phyloP scores from a whole-genome alignment of 768 basidiomycete species.

The Hortiboletus campestris region DNA sequence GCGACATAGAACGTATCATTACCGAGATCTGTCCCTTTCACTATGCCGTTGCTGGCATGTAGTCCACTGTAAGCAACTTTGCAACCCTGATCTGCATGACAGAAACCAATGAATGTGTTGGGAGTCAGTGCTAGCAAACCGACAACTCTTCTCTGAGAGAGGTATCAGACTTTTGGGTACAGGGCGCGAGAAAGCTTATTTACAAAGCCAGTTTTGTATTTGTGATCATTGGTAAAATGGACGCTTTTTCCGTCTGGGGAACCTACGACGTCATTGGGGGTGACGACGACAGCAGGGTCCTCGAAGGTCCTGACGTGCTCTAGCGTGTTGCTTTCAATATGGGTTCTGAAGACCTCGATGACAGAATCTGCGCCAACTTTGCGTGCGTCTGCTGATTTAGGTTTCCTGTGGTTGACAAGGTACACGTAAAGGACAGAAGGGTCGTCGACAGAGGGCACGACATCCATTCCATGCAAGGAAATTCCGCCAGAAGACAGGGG shows the following conservation, averaged over 20 bases:
- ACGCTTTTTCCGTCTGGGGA: constrained; percentile 60
- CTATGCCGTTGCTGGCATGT: constrained; percentile 61
- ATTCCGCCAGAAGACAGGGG: constrained; percentile 42
- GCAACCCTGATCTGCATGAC: constrained; percentile 59
- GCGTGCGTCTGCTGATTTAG: constrained; percentile 37
- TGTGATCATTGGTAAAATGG: constrained; percentile 69
- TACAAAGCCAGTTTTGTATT: constrained; percentile 53
- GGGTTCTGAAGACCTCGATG: constrained; percentile 67
- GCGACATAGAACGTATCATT: constrained; percentile 69
- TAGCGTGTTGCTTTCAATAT: constrained; percentile 41
- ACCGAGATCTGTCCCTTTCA: constrained; percentile 33
- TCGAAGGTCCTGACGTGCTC: constrained; percentile 57
- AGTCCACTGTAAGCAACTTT: constrained; percentile 54
- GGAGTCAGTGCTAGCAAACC: constrained; percentile 33
- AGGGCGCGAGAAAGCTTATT: constrained; percentile 22
- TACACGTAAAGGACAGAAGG: constrained; percentile 58
- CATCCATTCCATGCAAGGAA: constrained; percentile 66
- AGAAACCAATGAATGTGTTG: constrained; percentile 59
- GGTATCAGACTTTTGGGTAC: background rate
- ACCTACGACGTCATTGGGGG: constrained; percentile 75
- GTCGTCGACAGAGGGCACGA: constrained; percentile 51
- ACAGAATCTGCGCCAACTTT: constrained; percentile 66
- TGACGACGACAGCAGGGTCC: constrained; percentile 47
- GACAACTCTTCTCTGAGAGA: constrained; percentile 19
- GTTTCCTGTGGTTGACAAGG: constrained; percentile 68